Evolutionary conservation across 345 rosid species (phyloP), one percentile per base, ranked within the genome.

Genomic region (Noccaea bulbosa): DNA sequence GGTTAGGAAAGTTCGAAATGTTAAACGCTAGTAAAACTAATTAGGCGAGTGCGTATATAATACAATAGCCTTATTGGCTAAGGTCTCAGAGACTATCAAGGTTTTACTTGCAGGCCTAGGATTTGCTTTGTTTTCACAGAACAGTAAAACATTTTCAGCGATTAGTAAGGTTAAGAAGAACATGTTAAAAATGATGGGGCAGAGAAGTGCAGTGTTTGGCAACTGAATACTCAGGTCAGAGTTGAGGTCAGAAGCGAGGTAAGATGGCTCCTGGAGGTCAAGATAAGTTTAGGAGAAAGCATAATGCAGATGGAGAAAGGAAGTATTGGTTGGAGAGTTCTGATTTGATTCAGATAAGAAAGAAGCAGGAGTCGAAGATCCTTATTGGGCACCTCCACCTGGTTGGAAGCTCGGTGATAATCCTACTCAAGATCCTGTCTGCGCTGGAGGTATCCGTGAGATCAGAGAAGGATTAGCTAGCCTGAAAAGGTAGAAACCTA

Each of bases 311-410:
- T 53, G 99, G 98, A 0, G 98, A 92, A 15, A 90, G 92, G 96
- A 97, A 92, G 83, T 92, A 95, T 64, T 92, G 97, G 96, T 53
- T 92, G 70, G 98, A 95, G 84, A 83, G 83, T 33, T 86, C 97
- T 62, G 83, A 90, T 64, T 76, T 95, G 79, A 71, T 80, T 67
- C 77, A 83, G 24, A 46, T 92, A 27, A 87, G 99, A 85, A 78
- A 78, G 83, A 86, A 55, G 98, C 91, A 41, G 98, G 98, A 35
- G 88, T 95, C 12, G 73, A 86, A 57, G 99, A 95, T 76, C 93
- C 97, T 68, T 92, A 88, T 73, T 92, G 97, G 99, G 87, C 82
- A 43, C 99, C 99, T 16, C 92, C 97, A 6, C 87, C 91, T 33
- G 98, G 99, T 10, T 95, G 99, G 99, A 82, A 79, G 57, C 85